These are phyloP conservation scores for Phytopythium kandeliae DNA, from an alignment of 352 stramenopile species.

Conservation along the genomic window DNA sequence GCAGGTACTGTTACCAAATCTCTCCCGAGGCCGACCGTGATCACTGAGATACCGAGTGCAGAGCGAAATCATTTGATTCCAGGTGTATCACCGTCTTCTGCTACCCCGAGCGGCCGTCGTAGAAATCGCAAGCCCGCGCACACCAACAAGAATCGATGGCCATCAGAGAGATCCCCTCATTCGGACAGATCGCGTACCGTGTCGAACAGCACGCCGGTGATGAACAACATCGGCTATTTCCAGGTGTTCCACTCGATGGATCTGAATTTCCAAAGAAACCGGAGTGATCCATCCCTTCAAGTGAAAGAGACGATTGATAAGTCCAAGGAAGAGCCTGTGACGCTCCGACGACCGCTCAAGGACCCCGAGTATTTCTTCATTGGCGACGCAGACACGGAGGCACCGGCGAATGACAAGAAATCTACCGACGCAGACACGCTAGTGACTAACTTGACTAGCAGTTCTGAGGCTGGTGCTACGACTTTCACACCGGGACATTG, in stretches of 20 bases:
- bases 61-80: neutral
- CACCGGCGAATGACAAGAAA: neutral
- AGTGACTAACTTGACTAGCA: neutral
- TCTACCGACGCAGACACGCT: neutral
- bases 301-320: neutral
- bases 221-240: neutral
- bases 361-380: constrained; percentile 4
- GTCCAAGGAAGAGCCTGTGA: neutral
- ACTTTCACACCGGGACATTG: neutral
- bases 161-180: neutral
- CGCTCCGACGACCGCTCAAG: neutral
- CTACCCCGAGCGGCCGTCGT: constrained; percentile 13
- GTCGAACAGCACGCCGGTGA: neutral
- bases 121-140: constrained; percentile 25
- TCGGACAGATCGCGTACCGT: neutral
- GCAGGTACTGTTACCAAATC: neutral
- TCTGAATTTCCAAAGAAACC: neutral
- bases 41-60: neutral
- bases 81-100: neutral
- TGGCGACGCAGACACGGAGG: neutral
- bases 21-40: neutral
- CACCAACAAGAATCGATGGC: constrained; percentile 18
- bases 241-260: neutral
- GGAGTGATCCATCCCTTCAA: neutral
- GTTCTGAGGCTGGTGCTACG: neutral